phyloP scores from a whole-genome alignment of 2,329 filamentous ascomycete species.

The Beauveria scarabaeidicola region DNA sequence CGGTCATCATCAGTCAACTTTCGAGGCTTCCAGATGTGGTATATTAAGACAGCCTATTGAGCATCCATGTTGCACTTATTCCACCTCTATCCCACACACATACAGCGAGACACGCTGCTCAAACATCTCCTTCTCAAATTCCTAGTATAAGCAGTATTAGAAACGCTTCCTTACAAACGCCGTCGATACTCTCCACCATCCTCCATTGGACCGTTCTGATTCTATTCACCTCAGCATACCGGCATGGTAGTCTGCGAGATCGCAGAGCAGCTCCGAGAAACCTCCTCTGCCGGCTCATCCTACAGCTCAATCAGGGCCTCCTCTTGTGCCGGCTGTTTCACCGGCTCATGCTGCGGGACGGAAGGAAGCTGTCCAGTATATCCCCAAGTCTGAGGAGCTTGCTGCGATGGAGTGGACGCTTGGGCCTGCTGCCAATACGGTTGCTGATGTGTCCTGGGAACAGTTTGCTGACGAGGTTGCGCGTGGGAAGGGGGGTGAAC shows the following conservation, averaged over 20 bases:
- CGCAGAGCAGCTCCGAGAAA: background rate
- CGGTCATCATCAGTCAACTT: too few species aligned
- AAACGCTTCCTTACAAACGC: conserved; percentile 5
- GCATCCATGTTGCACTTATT: background rate
- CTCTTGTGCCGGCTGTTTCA: conserved; percentile 49
- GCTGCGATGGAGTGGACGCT: conserved; percentile 14
- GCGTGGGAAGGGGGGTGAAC: conserved; percentile 23
- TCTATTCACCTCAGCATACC: background rate
- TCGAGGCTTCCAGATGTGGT: background rate
- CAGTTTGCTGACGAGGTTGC: conserved; percentile 22
- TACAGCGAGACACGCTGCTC: background rate
- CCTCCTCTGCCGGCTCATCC: background rate
- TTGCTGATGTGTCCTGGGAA: conserved; percentile 22
- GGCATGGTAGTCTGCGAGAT: background rate
- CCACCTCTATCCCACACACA: background rate
- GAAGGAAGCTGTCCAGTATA: conserved; percentile 53
- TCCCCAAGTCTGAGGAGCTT: conserved; percentile 29
- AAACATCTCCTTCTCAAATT: background rate
- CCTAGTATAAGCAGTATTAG: background rate
- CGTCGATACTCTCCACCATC: background rate
- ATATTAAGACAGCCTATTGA: background rate
- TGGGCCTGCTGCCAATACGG: conserved; percentile 21
- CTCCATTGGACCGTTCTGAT: background rate
- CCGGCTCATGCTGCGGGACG: conserved; percentile 39
- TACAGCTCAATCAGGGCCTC: conserved; percentile 75